These are phyloP conservation scores for Aeschynomene evenia DNA, from an alignment of 306 rosid genomes.

Conservation along the genomic window DNA sequence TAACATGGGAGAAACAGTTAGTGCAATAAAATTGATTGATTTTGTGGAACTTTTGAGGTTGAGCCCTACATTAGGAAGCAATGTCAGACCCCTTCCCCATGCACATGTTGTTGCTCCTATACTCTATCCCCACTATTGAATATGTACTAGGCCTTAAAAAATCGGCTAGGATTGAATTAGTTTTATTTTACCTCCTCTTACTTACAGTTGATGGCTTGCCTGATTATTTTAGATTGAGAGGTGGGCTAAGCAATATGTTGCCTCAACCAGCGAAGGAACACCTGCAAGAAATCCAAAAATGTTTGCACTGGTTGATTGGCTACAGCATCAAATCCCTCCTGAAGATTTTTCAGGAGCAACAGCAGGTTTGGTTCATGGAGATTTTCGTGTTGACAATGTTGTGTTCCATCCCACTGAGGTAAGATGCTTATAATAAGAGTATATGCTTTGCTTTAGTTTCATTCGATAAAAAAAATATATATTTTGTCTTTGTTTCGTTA, in stretches of 20 bases:
- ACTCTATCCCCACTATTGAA: neutral
- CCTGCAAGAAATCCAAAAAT: conserved; percentile 81
- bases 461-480: conserved; percentile 4
- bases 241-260: conserved; percentile 85
- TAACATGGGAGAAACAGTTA: neutral
- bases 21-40: neutral
- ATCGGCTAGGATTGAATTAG: conserved; percentile 15
- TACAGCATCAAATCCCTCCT: conserved; percentile 60
- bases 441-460: conserved; percentile 18
- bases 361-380: conserved; percentile 94
- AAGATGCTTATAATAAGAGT: conserved; percentile 21
- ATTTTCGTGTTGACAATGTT: conserved; percentile 89
- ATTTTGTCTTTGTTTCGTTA: conserved; percentile 13
- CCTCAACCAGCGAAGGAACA: conserved; percentile 79
- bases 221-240: conserved; percentile 72
- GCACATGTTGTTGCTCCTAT: neutral
- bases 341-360: conserved; percentile 81
- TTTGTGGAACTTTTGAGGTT: neutral
- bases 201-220: neutral
- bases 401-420: conserved; percentile 93
- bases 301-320: conserved; percentile 80
- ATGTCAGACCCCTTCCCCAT: neutral
- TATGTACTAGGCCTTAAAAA: neutral
- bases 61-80: neutral
- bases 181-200: conserved; percentile 3